Evolutionary conservation across 2,329 filamentous ascomycete species (phyloP).

Genomic region (Lithohypha guttulata): DNA sequence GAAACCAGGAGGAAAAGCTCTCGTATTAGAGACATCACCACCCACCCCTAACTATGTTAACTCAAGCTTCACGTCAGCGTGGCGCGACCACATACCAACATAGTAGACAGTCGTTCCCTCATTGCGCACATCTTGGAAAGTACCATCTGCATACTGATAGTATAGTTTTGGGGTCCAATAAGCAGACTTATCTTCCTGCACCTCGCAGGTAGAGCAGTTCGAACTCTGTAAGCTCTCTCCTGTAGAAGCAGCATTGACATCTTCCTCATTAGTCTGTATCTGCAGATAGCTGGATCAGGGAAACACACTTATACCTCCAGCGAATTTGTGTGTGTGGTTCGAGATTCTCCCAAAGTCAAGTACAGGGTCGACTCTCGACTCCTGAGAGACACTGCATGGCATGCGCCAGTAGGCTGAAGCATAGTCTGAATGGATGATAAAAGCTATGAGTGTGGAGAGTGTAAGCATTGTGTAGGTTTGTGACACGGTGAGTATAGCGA

Average conservation of each 20-base stretch:
- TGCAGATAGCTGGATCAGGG: neutral
- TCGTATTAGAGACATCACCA: slow-evolving; percentile 44
- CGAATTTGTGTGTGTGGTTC: slow-evolving; percentile 5
- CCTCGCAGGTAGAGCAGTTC: slow-evolving; percentile 69
- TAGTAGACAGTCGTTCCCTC: slow-evolving; percentile 40
- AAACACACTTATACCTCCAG: slow-evolving; percentile 3
- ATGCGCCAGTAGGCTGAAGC: slow-evolving; percentile 1
- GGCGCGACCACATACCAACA: slow-evolving; percentile 3
- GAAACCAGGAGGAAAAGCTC: slow-evolving; percentile 66
- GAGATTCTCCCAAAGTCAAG: neutral
- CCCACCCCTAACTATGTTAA: slow-evolving; percentile 10
- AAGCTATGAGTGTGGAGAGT: neutral
- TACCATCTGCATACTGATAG: slow-evolving; percentile 60
- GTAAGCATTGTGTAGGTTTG: too few species aligned
- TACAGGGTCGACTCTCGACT: slow-evolving; percentile 5
- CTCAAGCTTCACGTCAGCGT: neutral
- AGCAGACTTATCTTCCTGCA: slow-evolving; percentile 71
- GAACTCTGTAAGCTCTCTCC: slow-evolving; percentile 49
- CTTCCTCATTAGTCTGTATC: slow-evolving; percentile 33
- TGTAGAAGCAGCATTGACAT: slow-evolving; percentile 49
- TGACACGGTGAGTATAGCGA: too few species aligned
- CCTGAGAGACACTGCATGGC: slow-evolving; percentile 6
- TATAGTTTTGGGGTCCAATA: slow-evolving; percentile 78
- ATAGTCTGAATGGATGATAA: neutral
- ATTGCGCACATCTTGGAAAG: slow-evolving; percentile 27